phyloP scores from a whole-genome alignment of 2,329 filamentous ascomycete species.

The Cladobotryum mycophilum region DNA sequence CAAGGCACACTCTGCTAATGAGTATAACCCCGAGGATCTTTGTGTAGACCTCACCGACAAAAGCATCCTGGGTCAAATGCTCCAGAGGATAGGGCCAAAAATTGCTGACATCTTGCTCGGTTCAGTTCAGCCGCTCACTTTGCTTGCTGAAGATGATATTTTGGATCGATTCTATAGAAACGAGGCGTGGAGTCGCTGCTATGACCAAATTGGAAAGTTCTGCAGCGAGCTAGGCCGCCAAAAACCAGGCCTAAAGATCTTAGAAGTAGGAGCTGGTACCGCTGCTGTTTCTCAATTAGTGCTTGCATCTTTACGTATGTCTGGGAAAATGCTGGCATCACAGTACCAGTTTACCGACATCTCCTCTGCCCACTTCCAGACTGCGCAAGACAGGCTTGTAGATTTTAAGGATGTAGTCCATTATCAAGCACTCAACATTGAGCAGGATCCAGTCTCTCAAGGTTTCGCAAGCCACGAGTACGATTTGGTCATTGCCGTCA shows the following conservation, averaged over 20 bases:
- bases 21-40: too few relatives aligned
- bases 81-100: too few relatives aligned
- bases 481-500: constrained; percentile 26
- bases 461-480: constrained; percentile 21
- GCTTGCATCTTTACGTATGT: constrained; percentile 13
- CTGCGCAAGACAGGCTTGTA: constrained; percentile 20
- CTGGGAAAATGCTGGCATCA: neutral
- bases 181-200: too few relatives aligned
- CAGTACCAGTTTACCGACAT: constrained; percentile 35
- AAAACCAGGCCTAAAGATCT: constrained; percentile 26
- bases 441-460: constrained; percentile 22
- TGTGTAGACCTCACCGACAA: too few relatives aligned
- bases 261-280: constrained; percentile 33
- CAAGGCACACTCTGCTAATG: too few relatives aligned
- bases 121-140: too few relatives aligned
- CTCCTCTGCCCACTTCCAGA: constrained; percentile 31
- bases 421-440: constrained; percentile 30
- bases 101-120: too few relatives aligned
- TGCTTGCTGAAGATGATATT: too few relatives aligned
- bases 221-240: neutral
- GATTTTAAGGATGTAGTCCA: constrained; percentile 19
- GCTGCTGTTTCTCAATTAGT: constrained; percentile 24
- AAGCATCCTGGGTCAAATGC: too few relatives aligned
- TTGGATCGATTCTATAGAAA: too few relatives aligned
- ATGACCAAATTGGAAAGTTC: too few relatives aligned